These are phyloP conservation scores for Komagataella ulmi DNA, from an alignment of 805 yeast species.

Conservation along the genomic window DNA sequence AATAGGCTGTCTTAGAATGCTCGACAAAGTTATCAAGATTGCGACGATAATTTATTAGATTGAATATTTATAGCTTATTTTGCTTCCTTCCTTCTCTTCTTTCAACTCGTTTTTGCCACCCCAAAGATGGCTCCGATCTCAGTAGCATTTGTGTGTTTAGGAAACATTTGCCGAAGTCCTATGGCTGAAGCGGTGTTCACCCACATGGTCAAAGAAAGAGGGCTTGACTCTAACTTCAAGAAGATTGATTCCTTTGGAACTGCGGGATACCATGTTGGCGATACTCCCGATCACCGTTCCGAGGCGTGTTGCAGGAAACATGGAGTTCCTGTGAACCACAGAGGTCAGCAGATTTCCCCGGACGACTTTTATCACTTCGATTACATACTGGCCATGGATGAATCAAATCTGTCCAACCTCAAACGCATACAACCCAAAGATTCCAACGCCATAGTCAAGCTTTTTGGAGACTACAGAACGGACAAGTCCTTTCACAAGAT, in stretches of 20 bases:
- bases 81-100: background rate
- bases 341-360: slow-evolving; percentile 53
- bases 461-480: slow-evolving; percentile 77
- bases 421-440: slow-evolving; percentile 37
- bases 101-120: background rate
- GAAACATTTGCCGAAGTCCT: slow-evolving; percentile 93
- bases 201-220: slow-evolving; percentile 42
- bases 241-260: slow-evolving; percentile 84
- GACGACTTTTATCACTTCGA: slow-evolving; percentile 46
- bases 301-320: slow-evolving; percentile 52
- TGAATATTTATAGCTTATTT: slow-evolving; percentile 1
- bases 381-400: slow-evolving; percentile 62
- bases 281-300: slow-evolving; percentile 68
- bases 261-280: slow-evolving; percentile 74
- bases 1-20: background rate
- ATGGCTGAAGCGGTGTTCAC: slow-evolving; percentile 94
- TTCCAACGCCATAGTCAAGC: slow-evolving; percentile 32
- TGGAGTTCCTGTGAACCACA: slow-evolving; percentile 63
- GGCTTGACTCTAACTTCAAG: slow-evolving; percentile 28
- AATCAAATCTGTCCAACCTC: slow-evolving; percentile 39
- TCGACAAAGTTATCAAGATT: background rate
- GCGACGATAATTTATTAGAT: background rate
- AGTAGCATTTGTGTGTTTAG: slow-evolving; percentile 85
- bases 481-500: slow-evolving; percentile 34
- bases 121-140: slow-evolving; percentile 18